phyloP scores from a whole-genome alignment of 495 filamentous ascomycete genomes.

The Diplogelasinospora grovesii region DNA sequence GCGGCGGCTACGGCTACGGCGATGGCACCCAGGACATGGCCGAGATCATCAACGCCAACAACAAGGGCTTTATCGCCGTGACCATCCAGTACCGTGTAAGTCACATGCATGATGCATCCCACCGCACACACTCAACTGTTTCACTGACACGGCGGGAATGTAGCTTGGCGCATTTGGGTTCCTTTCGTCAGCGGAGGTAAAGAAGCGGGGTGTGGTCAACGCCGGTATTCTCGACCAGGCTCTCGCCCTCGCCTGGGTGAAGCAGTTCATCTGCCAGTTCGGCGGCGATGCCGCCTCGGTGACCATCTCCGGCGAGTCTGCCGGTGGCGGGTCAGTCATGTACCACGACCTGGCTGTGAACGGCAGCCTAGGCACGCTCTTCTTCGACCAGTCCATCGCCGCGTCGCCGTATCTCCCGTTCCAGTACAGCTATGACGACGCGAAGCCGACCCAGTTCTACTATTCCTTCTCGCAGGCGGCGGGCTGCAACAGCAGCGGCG shows the following conservation, averaged over 20 bases:
- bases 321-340: slow-evolving; percentile 45
- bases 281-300: slow-evolving; percentile 58
- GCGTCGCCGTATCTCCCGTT: slow-evolving; percentile 23
- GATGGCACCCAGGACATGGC: slow-evolving; percentile 28
- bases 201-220: slow-evolving; percentile 20
- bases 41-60: slow-evolving; percentile 39
- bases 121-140: neutral
- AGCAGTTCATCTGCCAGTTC: slow-evolving; percentile 59
- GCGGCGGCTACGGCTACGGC: slow-evolving; percentile 40
- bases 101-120: no score
- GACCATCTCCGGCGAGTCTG: slow-evolving; percentile 62
- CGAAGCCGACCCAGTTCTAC: slow-evolving; percentile 41
- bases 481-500: slow-evolving; percentile 39
- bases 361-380: slow-evolving; percentile 17
- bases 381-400: slow-evolving; percentile 22
- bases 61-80: slow-evolving; percentile 38
- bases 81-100: slow-evolving; percentile 38
- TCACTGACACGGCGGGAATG: slow-evolving; percentile 8
- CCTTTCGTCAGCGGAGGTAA: slow-evolving; percentile 20
- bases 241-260: slow-evolving; percentile 66
- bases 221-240: slow-evolving; percentile 49
- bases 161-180: slow-evolving; percentile 26
- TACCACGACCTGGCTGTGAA: slow-evolving; percentile 21
- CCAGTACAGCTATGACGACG: slow-evolving; percentile 38
- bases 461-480: slow-evolving; percentile 46